These are phyloP conservation scores for Dipodascopsis uninucleata DNA, from an alignment of 805 yeast species.

Conservation along the genomic window DNA sequence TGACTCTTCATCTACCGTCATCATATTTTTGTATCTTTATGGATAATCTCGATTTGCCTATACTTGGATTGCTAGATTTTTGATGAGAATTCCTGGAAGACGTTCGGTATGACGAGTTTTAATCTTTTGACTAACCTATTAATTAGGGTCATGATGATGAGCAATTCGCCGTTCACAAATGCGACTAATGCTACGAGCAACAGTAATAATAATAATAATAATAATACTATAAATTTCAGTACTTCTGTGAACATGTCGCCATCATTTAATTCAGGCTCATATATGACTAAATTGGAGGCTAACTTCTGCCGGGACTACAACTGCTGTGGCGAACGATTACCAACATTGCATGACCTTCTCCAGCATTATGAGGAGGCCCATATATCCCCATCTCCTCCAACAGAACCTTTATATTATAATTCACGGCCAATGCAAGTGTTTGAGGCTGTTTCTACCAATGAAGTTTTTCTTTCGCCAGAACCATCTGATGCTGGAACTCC, in stretches of 20 bases:
- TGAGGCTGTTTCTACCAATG: conserved; percentile 90
- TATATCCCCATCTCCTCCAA: conserved; percentile 61
- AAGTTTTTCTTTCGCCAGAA: conserved; percentile 66
- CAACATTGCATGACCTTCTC: conserved; percentile 87
- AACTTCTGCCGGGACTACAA: conserved; percentile 95
- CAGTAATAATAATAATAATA: conserved; percentile 7
- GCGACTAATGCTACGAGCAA: background rate
- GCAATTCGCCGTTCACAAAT: conserved; percentile 11
- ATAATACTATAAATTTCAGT: conserved; percentile 19
- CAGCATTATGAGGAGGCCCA: conserved; percentile 97
- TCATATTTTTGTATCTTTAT: background rate
- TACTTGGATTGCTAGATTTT: no score
- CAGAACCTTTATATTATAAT: conserved; percentile 29
- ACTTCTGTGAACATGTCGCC: conserved; percentile 51
- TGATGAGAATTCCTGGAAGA: no score
- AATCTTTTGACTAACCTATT: no score
- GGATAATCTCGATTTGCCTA: no score
- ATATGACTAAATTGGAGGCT: conserved; percentile 88
- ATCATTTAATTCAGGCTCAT: conserved; percentile 57
- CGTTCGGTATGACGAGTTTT: no score
- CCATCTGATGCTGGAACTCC: conserved; percentile 35
- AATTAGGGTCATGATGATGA: conserved; percentile 16
- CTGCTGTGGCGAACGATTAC: conserved; percentile 90
- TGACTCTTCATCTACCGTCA: no score
- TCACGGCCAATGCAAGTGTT: conserved; percentile 49